Conservation (phyloP, 352 stramenopile species). For the Globisporangium ultimum region DNA sequence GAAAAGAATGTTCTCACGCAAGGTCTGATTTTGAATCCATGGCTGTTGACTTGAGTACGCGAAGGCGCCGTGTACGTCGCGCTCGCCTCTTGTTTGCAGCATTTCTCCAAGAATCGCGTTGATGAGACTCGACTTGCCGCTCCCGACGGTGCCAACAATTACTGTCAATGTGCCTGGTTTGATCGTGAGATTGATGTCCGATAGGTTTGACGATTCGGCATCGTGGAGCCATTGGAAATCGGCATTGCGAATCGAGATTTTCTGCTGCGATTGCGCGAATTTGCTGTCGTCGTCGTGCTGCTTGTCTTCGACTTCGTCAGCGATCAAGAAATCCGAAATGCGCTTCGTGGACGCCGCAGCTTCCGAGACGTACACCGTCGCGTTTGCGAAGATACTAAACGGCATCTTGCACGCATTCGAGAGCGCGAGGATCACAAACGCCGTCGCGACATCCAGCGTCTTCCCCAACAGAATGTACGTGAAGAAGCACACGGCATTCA, state of each 20-base stretch:
- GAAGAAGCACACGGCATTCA: conserved; percentile 89
- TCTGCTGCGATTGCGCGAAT: neutral
- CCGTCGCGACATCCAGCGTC: conserved; percentile 85
- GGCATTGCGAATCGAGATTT: conserved; percentile 19
- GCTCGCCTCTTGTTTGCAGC: conserved; percentile 23
- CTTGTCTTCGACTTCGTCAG: conserved; percentile 31
- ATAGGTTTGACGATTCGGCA: conserved; percentile 21
- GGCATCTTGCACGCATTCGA: conserved; percentile 53
- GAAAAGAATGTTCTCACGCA: conserved; percentile 63
- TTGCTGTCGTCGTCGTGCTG: neutral
- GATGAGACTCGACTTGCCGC: conserved; percentile 49
- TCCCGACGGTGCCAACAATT: conserved; percentile 44
- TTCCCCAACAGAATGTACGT: conserved; percentile 71
- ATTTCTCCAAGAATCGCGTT: conserved; percentile 51
- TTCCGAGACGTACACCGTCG: conserved; percentile 43
- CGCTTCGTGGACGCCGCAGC: conserved; percentile 37
- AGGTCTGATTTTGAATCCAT: conserved; percentile 47
- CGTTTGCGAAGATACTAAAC: conserved; percentile 53
- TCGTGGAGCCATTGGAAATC: conserved; percentile 33
- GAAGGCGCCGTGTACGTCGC: conserved; percentile 19
- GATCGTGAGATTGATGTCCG: conserved; percentile 52
- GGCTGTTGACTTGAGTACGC: conserved; percentile 46
- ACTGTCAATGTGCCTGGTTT: conserved; percentile 37
- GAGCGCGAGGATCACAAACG: conserved; percentile 93
- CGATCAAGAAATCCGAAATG: conserved; percentile 35